Base-by-base conservation (phyloP, 2,329 filamentous ascomycete genomes). In the Juglanconis juglandina region DNA sequence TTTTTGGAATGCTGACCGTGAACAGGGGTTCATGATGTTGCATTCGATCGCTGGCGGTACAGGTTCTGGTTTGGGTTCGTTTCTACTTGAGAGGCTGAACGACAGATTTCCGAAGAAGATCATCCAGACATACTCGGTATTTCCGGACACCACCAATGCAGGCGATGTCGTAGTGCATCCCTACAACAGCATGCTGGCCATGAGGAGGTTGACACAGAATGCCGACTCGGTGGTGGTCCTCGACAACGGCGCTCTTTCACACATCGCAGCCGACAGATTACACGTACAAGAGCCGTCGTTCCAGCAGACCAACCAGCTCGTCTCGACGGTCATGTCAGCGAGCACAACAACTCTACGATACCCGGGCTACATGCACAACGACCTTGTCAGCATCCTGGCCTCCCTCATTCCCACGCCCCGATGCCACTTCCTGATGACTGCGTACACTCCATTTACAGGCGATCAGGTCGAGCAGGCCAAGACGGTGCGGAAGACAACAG, bases 331-430 rank as follows among this genome's bases (percentile, higher is more conserved):
- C 73, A 99, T 99, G 95, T 97, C 93, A 41, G 95, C 95, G 44
- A 96, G 92, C 71, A 99, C 95, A 4, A 98, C 94, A 9, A 97
- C 96, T 2, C 86, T 99, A 54, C 86, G 95, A 71, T 99, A 99
- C 73, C 95, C 95, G 1, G 95, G 95, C 44, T 99, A 99, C 77
- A 99, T 99, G 95, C 95, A 99, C 81, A 99, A 99, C 75, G 95
- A 99, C 72, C 88, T 99, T 14, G 93, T 96, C 71, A 95, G 94
- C 75, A 98, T 99, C 68, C 84, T 99, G 60, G 95, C 96, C 32
- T 96, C 92, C 24, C 83, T 99, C 47, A 98, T 99, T 64, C 95
- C 95, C 1, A 99, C 94, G 0, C 96, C 95, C 9, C 88, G 95
- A 68, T 96, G 93, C 72, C 96, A 99, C 78, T 99, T 99, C 84